phyloP scores from a whole-genome alignment of 2,329 filamentous ascomycete species.

The Cladosporium sp. region DNA sequence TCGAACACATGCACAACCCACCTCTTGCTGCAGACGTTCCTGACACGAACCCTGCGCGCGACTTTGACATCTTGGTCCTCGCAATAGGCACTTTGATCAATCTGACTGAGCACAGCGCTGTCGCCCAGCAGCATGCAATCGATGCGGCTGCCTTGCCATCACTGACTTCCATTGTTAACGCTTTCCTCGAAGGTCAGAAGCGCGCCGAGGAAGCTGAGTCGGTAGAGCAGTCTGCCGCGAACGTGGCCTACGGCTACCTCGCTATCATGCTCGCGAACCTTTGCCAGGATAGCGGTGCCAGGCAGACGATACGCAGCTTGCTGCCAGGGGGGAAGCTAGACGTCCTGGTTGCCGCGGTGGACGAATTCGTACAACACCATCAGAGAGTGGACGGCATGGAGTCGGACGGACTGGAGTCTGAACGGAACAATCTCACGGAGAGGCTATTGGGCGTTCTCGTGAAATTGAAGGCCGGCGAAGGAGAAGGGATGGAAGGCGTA shows the following conservation, averaged over 20 bases:
- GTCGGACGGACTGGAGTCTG: conserved; percentile 49
- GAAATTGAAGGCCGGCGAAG: conserved; percentile 25
- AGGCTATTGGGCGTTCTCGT: conserved; percentile 56
- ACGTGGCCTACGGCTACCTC: conserved; percentile 84
- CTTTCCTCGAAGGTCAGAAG: conserved; percentile 33
- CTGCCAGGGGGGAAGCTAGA: conserved; percentile 51
- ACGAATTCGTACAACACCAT: conserved; percentile 63
- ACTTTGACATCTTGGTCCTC: conserved; percentile 71
- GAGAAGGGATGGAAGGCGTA: conserved; percentile 3
- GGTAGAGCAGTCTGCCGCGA: conserved; percentile 69
- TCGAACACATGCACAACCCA: conserved; percentile 27
- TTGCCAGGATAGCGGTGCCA: conserved; percentile 57
- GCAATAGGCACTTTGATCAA: conserved; percentile 84
- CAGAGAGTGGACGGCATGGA: conserved; percentile 57
- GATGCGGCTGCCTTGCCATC: conserved; percentile 2
- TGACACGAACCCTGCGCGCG: conserved; percentile 45
- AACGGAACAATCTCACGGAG: conserved; percentile 52
- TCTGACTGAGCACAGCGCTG: conserved; percentile 73
- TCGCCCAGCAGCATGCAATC: conserved; percentile 45
- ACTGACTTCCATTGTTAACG: conserved; percentile 29
- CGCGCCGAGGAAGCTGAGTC: conserved; percentile 60
- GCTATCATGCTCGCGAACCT: conserved; percentile 82
- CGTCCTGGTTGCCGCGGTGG: conserved; percentile 57
- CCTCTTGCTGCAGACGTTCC: background rate
- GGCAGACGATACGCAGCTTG: conserved; percentile 32